Conservation (phyloP, 306 rosid species). For the Dalbergia oliveri region DNA sequence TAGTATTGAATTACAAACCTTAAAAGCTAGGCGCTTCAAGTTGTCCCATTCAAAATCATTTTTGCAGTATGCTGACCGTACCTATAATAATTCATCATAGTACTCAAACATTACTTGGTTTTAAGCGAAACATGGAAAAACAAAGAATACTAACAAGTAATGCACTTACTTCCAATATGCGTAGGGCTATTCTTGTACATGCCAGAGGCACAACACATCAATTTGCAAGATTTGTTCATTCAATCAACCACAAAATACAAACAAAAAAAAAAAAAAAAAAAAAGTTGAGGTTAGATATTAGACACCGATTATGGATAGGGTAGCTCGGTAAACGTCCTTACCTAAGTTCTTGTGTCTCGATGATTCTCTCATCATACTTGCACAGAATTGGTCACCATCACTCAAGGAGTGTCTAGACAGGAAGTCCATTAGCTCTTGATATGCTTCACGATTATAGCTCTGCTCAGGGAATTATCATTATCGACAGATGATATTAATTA, state of each 20-base stretch:
- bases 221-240: conserved; percentile 42
- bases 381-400: conserved; percentile 91
- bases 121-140: conserved; percentile 15
- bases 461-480: conserved; percentile 52
- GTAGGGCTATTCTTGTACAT: conserved; percentile 70
- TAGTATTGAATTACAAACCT: conserved; percentile 53
- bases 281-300: conserved; percentile 20
- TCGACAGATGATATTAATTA: conserved; percentile 21
- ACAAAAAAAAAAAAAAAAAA: background rate
- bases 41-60: conserved; percentile 94
- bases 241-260: conserved; percentile 13
- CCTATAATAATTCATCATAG: conserved; percentile 53
- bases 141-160: conserved; percentile 15
- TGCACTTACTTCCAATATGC: conserved; percentile 82
- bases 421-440: conserved; percentile 82
- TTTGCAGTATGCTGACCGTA: conserved; percentile 89
- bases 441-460: conserved; percentile 92
- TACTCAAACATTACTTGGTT: conserved; percentile 25
- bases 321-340: conserved; percentile 38
- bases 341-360: conserved; percentile 86
- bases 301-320: conserved; percentile 27
- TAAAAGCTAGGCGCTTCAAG: conserved; percentile 68
- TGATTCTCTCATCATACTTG: conserved; percentile 86
- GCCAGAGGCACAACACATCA: conserved; percentile 32
- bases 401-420: conserved; percentile 69